Evolutionary conservation across 2,329 filamentous ascomycete species (phyloP).

Genomic region (Rutstroemia sp.): DNA sequence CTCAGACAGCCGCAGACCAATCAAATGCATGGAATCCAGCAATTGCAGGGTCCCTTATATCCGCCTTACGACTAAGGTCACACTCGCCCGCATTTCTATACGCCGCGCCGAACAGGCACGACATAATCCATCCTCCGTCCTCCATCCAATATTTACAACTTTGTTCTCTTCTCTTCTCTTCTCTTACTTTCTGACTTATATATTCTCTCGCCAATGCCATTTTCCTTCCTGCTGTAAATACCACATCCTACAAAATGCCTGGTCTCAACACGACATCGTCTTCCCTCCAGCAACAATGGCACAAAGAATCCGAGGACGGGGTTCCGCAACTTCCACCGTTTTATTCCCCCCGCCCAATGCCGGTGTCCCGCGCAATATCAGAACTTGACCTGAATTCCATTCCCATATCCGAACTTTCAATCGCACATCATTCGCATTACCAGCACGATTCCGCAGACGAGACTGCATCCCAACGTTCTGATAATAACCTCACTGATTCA

Average conservation of each 20-base stretch:
- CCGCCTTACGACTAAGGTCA: no score
- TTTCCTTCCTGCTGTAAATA: neutral
- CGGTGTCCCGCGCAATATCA: constrained; percentile 29
- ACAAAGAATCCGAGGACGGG: constrained; percentile 18
- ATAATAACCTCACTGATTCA: constrained; percentile 3
- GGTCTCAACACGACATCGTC: constrained; percentile 11
- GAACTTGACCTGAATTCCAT: constrained; percentile 28
- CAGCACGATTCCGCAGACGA: constrained; percentile 9
- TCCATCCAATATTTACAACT: neutral
- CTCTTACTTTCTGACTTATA: neutral
- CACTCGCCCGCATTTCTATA: no score
- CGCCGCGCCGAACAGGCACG: neutral
- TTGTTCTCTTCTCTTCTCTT: neutral
- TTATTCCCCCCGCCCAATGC: constrained; percentile 30
- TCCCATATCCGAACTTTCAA: constrained; percentile 9
- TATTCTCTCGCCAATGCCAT: neutral
- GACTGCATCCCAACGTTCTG: neutral
- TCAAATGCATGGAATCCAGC: no score
- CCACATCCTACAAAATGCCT: constrained; percentile 11
- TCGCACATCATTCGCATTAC: constrained; percentile 6
- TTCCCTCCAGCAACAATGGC: constrained; percentile 10
- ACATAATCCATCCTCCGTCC: no score
- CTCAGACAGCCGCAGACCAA: neutral
- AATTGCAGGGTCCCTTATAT: no score
- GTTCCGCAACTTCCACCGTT: constrained; percentile 28